Conservation (phyloP, 441 rosid genomes). For the Lagerstroemia fauriei region DNA sequence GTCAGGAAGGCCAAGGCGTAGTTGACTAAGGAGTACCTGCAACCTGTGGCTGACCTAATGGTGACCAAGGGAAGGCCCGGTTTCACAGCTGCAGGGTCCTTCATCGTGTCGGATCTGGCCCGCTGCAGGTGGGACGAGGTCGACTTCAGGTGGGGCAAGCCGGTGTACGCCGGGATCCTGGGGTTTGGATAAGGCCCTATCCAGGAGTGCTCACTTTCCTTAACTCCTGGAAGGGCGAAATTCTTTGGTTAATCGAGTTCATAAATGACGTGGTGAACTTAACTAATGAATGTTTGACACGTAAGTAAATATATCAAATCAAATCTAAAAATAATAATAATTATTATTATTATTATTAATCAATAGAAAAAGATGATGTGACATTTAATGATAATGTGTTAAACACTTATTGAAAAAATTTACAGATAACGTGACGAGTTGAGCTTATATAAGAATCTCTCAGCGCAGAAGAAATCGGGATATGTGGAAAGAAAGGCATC, state of each 20-base stretch:
- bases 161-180: not conserved
- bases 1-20: conserved; percentile 17
- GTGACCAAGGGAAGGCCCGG: conserved; percentile 10
- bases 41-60: conserved; percentile 17
- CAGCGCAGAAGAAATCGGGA: too few relatives aligned
- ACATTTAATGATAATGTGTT: too few relatives aligned
- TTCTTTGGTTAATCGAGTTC: too few relatives aligned
- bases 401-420: too few relatives aligned
- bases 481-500: conserved; percentile 19
- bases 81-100: conserved; percentile 1
- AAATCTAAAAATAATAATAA: too few relatives aligned
- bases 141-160: conserved; percentile 21
- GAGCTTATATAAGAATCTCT: too few relatives aligned
- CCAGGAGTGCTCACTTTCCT: conserved; percentile 19
- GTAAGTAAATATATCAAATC: too few relatives aligned
- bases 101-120: conserved; percentile 19
- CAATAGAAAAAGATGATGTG: too few relatives aligned
- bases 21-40: conserved; percentile 18
- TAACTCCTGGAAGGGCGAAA: not conserved
- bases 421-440: too few relatives aligned
- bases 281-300: too few relatives aligned
- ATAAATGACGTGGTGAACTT: too few relatives aligned
- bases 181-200: conserved; percentile 16
- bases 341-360: too few relatives aligned
- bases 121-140: conserved; percentile 6